A percentile compares a stretch with the other conserved stretches of the same genome.
phyloP scores from a whole-genome alignment of 139 green algal species.

The Asterochloris sp. region DNA sequence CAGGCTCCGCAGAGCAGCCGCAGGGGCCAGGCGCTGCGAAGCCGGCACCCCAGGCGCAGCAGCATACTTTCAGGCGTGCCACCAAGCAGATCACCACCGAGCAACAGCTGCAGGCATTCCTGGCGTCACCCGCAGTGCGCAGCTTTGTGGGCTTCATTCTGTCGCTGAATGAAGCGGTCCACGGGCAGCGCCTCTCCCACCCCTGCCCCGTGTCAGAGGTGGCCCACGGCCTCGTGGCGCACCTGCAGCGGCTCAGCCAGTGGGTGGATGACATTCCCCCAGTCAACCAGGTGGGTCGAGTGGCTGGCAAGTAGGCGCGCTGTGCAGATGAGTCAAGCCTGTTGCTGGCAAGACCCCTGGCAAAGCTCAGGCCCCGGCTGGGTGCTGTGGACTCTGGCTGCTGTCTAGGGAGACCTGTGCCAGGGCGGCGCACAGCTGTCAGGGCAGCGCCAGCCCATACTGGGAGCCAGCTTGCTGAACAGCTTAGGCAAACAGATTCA shows the following conservation, averaged over 20 bases:
- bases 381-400: too few relatives aligned
- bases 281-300: too few relatives aligned
- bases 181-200: constrained; percentile 52
- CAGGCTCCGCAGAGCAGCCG: background rate
- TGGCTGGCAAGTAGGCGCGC: too few relatives aligned
- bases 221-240: constrained; percentile 30
- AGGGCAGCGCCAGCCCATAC: too few relatives aligned
- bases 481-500: too few relatives aligned
- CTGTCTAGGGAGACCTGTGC: too few relatives aligned
- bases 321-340: too few relatives aligned
- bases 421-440: too few relatives aligned
- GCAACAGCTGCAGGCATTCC: constrained; percentile 13
- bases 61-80: background rate
- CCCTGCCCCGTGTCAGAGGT: constrained; percentile 40
- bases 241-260: constrained; percentile 57
- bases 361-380: too few relatives aligned
- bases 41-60: background rate
- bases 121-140: constrained; percentile 9
- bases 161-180: constrained; percentile 66
- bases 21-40: background rate
- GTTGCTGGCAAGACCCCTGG: too few relatives aligned
- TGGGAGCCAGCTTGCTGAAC: too few relatives aligned
- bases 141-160: constrained; percentile 86
- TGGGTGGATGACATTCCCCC: constrained; percentile 76
- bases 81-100: background rate